Base-by-base conservation (phyloP, 805 yeast genomes). In the Saccharomycopsis amapae region DNA sequence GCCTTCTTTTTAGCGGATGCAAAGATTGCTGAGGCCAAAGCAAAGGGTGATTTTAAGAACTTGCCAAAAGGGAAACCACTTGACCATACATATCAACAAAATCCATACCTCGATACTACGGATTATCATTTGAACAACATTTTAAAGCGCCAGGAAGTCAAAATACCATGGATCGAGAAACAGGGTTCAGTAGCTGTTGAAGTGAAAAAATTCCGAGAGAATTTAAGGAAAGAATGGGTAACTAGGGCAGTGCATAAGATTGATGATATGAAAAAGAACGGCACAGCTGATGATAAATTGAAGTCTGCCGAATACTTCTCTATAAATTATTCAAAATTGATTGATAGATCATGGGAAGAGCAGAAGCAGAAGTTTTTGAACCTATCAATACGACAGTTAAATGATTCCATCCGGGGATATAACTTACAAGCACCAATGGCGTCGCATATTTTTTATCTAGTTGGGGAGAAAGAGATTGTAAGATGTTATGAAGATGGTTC, bases 141-240 rank as follows among this genome's bases (percentile, higher is more conserved):
- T 38, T 63, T 88, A 46, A 75, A 72, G 44, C 73, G 76, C 36
- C 96, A 88, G 60, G 88, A 85, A 40, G 79, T 85, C 1, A 66
- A 79, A 9, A 95, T 96, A 0, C 95, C 95, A 0, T 88, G 96
- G 96, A 81, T 88, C 31, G 95, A 86, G 55, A 79, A 76, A 45
- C 93, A 85, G 60, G 68, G 75, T 17, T 69, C 75, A 1, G 75
- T 81, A 3, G 71, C 73, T 36, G 49, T 55, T 2, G 75, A 73
- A 31, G 68, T 83, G 6, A 58, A 55, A 2, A 56, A 56, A 0
- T 77, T 85, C 44, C 62, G 88, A 43, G 50, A 53, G 0, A 67
- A 67, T 30, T 45, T 80, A 25, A 71, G 66, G 34, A 44, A 55
- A 2, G 62, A 63, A 24, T 76, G 76, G 76, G 44, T 60, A 40